A percentile compares a stretch with the other conserved stretches of the same genome.
Evolutionary conservation across 2,329 filamentous ascomycete species (phyloP).

Genomic region (Drechslerella stenobrocha): DNA sequence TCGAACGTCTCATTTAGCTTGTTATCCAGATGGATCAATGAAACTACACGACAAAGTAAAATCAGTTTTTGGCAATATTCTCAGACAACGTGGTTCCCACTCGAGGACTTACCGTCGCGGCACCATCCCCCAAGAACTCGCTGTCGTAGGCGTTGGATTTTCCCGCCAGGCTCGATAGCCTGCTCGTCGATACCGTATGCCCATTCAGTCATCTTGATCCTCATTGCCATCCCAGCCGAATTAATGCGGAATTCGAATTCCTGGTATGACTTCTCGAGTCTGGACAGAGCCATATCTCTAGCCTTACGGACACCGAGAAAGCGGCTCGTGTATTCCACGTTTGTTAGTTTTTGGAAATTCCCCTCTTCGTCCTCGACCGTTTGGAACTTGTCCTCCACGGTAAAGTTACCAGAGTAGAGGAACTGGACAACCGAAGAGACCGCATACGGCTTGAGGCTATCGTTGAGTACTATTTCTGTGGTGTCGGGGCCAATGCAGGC

Average conservation of each 20-base stretch:
- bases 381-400: conserved; percentile 19
- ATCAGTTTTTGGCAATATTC: no score
- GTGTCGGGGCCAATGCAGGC: conserved; percentile 10
- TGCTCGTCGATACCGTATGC: conserved; percentile 24
- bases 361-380: conserved; percentile 28
- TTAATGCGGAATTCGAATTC: conserved; percentile 35
- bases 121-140: conserved; percentile 33
- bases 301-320: conserved; percentile 16
- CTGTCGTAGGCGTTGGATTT: conserved; percentile 16
- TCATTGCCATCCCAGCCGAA: conserved; percentile 8
- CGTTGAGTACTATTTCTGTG: conserved; percentile 18
- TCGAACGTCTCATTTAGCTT: conserved; percentile 26
- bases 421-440: conserved; percentile 30
- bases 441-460: conserved; percentile 34
- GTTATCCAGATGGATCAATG: conserved; percentile 17
- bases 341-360: conserved; percentile 26
- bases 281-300: conserved; percentile 11
- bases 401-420: conserved; percentile 30
- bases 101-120: conserved; percentile 30
- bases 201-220: conserved; percentile 39
- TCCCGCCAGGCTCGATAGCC: conserved; percentile 19
- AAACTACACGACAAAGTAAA: conserved; percentile 12
- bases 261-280: conserved; percentile 22
- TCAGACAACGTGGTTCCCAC: no score
- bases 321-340: conserved; percentile 28